Conservation (phyloP, 2,329 filamentous ascomycete genomes). For the Colletotrichum sp. region DNA sequence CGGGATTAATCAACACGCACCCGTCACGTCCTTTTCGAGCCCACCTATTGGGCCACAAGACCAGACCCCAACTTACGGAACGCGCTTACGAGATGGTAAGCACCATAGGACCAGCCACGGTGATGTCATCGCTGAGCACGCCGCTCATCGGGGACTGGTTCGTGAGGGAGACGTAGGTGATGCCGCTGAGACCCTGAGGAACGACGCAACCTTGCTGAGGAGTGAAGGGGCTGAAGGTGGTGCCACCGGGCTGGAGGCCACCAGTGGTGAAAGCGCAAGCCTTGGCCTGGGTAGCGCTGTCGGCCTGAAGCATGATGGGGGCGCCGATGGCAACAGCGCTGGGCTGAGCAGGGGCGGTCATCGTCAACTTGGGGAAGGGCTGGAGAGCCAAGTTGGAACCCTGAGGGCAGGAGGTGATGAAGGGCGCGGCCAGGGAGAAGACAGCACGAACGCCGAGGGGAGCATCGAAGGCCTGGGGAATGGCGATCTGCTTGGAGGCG, state of each 20-base stretch:
- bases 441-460: slow-evolving; percentile 71
- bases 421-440: slow-evolving; percentile 75
- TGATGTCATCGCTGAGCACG: slow-evolving; percentile 64
- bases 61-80: not conserved
- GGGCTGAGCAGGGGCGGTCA: slow-evolving; percentile 54
- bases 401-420: slow-evolving; percentile 73
- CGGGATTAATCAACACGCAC: slow-evolving; percentile 15
- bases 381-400: slow-evolving; percentile 68
- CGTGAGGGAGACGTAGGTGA: slow-evolving; percentile 72
- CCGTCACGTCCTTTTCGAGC: slow-evolving; percentile 3
- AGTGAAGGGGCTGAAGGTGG: slow-evolving; percentile 63
- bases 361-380: slow-evolving; percentile 62
- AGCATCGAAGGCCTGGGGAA: slow-evolving; percentile 74
- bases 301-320: slow-evolving; percentile 53
- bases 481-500: slow-evolving; percentile 60
- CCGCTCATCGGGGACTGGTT: slow-evolving; percentile 55
- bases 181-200: slow-evolving; percentile 65
- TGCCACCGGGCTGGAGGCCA: slow-evolving; percentile 58
- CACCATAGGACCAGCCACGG: slow-evolving; percentile 69
- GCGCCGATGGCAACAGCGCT: slow-evolving; percentile 42
- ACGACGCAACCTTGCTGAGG: slow-evolving; percentile 61
- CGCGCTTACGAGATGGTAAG: slow-evolving; percentile 53
- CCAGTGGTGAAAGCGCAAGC: slow-evolving; percentile 74
- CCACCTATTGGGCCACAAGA: not conserved
- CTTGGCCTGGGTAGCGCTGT: slow-evolving; percentile 54